phyloP scores from a whole-genome alignment of 1,284 basidiomycete species.

The Vanrija sp. region DNA sequence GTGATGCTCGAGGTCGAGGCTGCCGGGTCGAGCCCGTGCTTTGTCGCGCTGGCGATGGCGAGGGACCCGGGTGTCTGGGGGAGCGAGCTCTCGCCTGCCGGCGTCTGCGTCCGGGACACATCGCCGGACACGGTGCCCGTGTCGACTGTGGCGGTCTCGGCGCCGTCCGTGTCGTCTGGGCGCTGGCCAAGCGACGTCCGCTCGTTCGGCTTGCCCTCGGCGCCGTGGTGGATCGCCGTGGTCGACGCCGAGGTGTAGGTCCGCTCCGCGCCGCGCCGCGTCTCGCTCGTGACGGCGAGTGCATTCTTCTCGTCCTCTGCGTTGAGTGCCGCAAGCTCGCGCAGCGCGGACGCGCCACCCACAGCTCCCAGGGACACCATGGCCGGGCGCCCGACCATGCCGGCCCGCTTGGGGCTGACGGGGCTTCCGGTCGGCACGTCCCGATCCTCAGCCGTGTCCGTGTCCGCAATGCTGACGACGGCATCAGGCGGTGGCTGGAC shows the following conservation, averaged over 20 bases:
- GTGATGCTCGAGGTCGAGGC: slow-evolving; percentile 34
- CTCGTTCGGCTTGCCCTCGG: slow-evolving; percentile 25
- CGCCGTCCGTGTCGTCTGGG: no score
- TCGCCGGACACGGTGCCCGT: no score
- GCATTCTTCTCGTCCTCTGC: neutral
- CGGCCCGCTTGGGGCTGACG: no score
- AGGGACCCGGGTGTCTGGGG: neutral
- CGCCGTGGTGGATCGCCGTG: slow-evolving; percentile 43
- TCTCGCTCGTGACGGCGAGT: slow-evolving; percentile 5
- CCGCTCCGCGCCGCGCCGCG: slow-evolving; percentile 25
- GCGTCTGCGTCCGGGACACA: no score
- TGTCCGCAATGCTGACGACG: no score
- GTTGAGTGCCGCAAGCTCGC: no score
- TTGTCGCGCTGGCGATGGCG: slow-evolving; percentile 1
- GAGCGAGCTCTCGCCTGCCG: neutral
- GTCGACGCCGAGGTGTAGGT: slow-evolving; percentile 33
- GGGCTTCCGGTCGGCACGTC: no score
- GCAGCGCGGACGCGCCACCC: neutral
- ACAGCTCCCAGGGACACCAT: neutral
- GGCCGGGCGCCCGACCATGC: neutral
- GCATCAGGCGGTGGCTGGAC: no score
- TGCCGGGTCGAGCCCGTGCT: slow-evolving; percentile 31
- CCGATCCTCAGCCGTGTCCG: no score
- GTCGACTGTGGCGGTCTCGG: no score
- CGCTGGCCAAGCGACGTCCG: no score